Conservation (phyloP, 805 yeast genomes). For the Kazachstania bromeliacearum region DNA sequence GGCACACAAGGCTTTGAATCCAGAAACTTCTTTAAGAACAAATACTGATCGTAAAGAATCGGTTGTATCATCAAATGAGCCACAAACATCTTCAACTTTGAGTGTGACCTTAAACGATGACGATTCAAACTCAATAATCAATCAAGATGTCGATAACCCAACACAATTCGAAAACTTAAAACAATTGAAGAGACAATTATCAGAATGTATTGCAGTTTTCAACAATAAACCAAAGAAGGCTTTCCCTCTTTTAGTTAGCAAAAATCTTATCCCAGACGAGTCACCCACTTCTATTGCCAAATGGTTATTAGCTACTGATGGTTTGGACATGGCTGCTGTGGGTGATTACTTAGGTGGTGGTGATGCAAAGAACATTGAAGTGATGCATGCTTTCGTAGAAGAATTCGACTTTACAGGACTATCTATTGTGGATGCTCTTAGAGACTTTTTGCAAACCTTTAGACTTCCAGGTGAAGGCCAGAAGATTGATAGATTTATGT, state of each 20-base stretch:
- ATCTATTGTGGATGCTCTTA: constrained; percentile 76
- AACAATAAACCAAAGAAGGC: constrained; percentile 83
- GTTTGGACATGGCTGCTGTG: constrained; percentile 70
- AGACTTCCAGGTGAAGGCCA: constrained; percentile 98
- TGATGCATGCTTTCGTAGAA: constrained; percentile 92
- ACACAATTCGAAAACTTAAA: constrained; percentile 78
- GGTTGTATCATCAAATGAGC: constrained; percentile 16
- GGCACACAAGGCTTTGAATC: constrained; percentile 60
- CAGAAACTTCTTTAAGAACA: constrained; percentile 8
- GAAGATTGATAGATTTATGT: constrained; percentile 92
- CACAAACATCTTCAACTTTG: not conserved
- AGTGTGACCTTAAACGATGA: constrained; percentile 8
- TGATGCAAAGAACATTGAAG: constrained; percentile 60
- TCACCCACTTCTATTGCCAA: constrained; percentile 63
- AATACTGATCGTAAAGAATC: constrained; percentile 7
- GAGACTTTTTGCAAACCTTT: constrained; percentile 76
- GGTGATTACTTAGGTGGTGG: constrained; percentile 95
- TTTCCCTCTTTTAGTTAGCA: constrained; percentile 46
- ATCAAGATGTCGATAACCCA: constrained; percentile 53
- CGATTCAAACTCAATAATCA: constrained; percentile 10
- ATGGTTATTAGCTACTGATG: constrained; percentile 64
- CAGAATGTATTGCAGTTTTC: constrained; percentile 70
- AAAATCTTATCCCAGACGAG: constrained; percentile 53
- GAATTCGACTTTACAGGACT: constrained; percentile 62
- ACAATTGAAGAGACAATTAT: constrained; percentile 68